phyloP scores from a whole-genome alignment of 108 stramenopile genomes.

The Conticribra guillardii region DNA sequence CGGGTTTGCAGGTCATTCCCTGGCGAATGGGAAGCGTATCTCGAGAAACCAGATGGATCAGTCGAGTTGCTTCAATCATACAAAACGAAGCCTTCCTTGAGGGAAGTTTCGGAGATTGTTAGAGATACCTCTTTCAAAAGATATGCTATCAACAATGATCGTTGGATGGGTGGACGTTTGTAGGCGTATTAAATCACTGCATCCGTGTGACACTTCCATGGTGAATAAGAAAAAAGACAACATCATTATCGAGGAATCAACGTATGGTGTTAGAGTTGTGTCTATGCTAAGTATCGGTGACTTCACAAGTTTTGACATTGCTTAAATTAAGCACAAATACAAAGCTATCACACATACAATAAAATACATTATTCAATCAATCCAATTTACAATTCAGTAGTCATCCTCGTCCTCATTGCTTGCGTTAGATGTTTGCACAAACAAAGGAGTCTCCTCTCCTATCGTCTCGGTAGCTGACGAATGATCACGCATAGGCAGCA shows the following conservation, averaged over 20 bases:
- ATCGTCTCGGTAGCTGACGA: no score
- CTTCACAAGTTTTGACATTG: no score
- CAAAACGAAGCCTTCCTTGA: constrained; percentile 72
- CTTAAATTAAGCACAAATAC: no score
- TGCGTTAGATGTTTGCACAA: background rate
- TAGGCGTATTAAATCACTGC: constrained; percentile 18
- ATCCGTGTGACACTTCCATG: no score
- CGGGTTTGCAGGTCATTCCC: constrained; percentile 82
- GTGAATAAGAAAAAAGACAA: no score
- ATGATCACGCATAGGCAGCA: no score
- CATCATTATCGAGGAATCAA: no score
- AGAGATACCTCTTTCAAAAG: constrained; percentile 85
- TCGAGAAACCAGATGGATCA: constrained; percentile 86
- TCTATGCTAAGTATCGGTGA: no score
- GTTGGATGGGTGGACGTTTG: constrained; percentile 75
- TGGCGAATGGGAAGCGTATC: constrained; percentile 85
- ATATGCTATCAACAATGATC: constrained; percentile 89
- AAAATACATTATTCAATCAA: background rate
- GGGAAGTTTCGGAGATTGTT: constrained; percentile 78
- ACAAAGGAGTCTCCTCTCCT: background rate
- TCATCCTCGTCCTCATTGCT: background rate
- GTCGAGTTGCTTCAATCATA: constrained; percentile 81
- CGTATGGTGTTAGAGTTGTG: no score
- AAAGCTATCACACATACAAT: background rate
- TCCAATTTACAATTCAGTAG: background rate